A percentile compares a stretch with the other conserved stretches of the same genome.
Evolutionary conservation across 2,329 filamentous ascomycete species (phyloP).

Genomic region (Aspergillus clavatus): DNA sequence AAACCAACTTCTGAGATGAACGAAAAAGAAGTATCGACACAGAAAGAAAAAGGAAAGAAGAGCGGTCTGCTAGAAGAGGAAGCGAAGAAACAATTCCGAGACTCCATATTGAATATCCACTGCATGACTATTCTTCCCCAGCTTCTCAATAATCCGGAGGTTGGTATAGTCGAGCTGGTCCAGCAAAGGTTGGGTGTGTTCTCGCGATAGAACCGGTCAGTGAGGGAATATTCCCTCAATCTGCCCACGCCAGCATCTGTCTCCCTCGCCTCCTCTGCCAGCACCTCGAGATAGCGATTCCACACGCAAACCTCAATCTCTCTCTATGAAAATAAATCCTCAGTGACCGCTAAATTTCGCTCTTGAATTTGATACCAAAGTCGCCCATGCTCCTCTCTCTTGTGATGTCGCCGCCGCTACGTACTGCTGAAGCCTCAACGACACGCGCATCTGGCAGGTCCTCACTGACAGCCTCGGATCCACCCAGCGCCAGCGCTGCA

Average conservation of each 20-base stretch:
- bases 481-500: not conserved
- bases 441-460: not conserved
- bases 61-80: not conserved
- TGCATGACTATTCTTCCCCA: slow-evolving; percentile 6
- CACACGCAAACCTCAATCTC: not conserved
- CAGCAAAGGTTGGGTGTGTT: not conserved
- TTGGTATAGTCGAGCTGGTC: slow-evolving; percentile 12
- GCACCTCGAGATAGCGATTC: not conserved
- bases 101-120: slow-evolving; percentile 2
- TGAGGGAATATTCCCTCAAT: not conserved
- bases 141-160: slow-evolving; percentile 11
- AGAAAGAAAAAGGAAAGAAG: not conserved
- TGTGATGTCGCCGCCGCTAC: not conserved
- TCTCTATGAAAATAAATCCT: too few species aligned
- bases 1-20: not conserved
- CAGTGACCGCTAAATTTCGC: not conserved
- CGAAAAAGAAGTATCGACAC: not conserved
- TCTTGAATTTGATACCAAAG: not conserved
- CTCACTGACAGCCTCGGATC: not conserved
- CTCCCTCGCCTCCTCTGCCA: not conserved
- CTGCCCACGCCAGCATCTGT: not conserved
- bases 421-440: not conserved
- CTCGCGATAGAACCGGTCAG: not conserved
- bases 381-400: not conserved
- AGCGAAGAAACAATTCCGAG: not conserved